Evolutionary conservation across 2,329 filamentous ascomycete species (phyloP), one percentile per base, ranked within the genome.

Genomic region (Fusarium heterosporum): DNA sequence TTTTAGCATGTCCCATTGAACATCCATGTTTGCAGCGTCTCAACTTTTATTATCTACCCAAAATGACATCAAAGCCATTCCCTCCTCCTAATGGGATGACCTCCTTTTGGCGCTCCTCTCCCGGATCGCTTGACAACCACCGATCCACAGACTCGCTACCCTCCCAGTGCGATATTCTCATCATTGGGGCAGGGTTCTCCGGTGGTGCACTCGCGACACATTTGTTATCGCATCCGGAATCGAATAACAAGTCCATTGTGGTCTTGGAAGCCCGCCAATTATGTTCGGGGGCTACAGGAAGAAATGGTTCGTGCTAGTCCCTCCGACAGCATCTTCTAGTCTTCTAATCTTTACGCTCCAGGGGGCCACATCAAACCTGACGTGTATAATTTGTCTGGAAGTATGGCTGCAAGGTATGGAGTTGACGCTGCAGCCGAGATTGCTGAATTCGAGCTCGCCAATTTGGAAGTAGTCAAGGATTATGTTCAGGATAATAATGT

Each of bases 111-210:
- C 50, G 67, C 6, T 29, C 25, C 1, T 12, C 50, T 4, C 55
- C 43, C 0, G 50, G 57, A 9, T 9, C 19, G 3, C 22, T 69
- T 2, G 61, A 69, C 9, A 30, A 41, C 4, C n/a, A 52, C 29
- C 55, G 53, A 1, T 64, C 58, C 0, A 55, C 55, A 1, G 1
- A 10, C 2, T 2, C 14, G 2, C 28, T 85, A 1, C 83, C 82
- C 0, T 42, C 66, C 1, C 58, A 78, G 29, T 77, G 75, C 29
- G 82, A 85, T 43, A 78, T 85, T 49, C 76, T 80, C 16, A 79
- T 85, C 36, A 77, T 85, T 10, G 83, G 83, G 1, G 78, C 80
- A 14, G 83, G 83, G 0, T 83, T 79, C 53, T 76, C 82, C 6
- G 83, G 83, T 4, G 77, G 79, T 1, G 77, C 78, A 2, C 77